phyloP scores from a whole-genome alignment of 2,329 filamentous ascomycete genomes.

The Pseudofabraea citricarpa region DNA sequence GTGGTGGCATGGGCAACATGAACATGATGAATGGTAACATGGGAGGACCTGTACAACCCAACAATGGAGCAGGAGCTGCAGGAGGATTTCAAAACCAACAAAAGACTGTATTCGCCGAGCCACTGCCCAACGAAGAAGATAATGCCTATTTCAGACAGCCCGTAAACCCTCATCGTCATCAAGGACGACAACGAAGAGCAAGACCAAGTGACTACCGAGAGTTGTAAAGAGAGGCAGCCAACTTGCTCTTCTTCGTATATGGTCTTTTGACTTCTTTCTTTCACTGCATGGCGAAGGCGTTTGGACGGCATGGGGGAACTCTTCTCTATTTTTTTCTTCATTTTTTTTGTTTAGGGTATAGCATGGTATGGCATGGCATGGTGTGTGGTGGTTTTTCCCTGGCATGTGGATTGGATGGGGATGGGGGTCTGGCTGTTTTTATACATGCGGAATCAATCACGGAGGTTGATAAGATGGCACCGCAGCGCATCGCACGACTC shows the following conservation, averaged over 20 bases:
- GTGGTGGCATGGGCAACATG: slow-evolving; percentile 14
- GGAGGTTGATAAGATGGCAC: too few species aligned
- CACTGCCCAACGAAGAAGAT: slow-evolving; percentile 64
- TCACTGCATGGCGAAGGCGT: slow-evolving; percentile 4
- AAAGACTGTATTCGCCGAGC: slow-evolving; percentile 38
- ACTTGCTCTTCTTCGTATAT: not conserved
- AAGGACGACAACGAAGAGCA: slow-evolving; percentile 72
- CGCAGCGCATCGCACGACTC: too few species aligned
- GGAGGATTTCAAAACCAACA: slow-evolving; percentile 52
- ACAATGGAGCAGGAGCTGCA: slow-evolving; percentile 25
- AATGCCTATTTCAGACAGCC: slow-evolving; percentile 94
- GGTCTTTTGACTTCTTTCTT: not conserved
- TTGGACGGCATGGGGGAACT: not conserved
- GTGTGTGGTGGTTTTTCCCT: too few species aligned
- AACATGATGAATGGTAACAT: slow-evolving; percentile 26
- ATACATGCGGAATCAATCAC: too few species aligned
- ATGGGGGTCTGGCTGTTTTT: too few species aligned
- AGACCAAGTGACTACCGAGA: slow-evolving; percentile 90
- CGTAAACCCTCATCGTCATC: slow-evolving; percentile 87
- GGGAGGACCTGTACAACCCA: slow-evolving; percentile 13
- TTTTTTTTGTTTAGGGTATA: not conserved
- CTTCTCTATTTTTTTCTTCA: not conserved
- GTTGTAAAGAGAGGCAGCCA: slow-evolving; percentile 41
- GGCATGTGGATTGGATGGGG: too few species aligned
- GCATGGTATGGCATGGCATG: not conserved